phyloP scores from a whole-genome alignment of 139 green algal species.

The Zygnema circumcarinatum region DNA sequence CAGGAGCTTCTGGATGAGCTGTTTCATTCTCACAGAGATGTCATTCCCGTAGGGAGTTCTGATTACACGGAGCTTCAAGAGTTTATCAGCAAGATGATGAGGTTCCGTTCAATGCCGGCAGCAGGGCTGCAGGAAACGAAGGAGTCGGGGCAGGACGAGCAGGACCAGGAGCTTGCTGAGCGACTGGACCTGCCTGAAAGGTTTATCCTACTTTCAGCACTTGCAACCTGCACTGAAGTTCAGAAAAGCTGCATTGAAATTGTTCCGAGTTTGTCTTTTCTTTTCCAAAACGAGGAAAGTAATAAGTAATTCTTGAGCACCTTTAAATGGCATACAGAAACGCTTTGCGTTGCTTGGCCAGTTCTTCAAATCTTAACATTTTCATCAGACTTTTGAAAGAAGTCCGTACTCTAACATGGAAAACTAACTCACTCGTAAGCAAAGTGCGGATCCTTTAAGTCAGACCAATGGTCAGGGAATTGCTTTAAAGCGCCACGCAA shows the following conservation, averaged over 20 bases:
- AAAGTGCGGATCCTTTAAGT: too few relatives aligned
- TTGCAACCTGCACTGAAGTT: too few relatives aligned
- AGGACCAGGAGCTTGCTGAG: not conserved
- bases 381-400: not conserved
- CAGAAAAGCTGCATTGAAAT: too few relatives aligned
- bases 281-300: not conserved
- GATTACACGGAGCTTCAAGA: constrained; percentile 40
- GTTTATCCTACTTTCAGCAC: not conserved
- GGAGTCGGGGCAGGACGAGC: too few relatives aligned
- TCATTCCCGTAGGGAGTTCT: not conserved
- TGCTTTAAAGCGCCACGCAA: too few relatives aligned
- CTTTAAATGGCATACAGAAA: too few relatives aligned
- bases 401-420: too few relatives aligned
- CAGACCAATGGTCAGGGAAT: too few relatives aligned
- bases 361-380: not conserved
- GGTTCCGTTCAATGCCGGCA: not conserved
- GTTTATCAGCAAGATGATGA: constrained; percentile 11
- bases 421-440: too few relatives aligned
- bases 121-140: not conserved
- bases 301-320: not conserved
- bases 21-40: constrained; percentile 24
- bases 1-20: constrained; percentile 12
- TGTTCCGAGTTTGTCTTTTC: not conserved
- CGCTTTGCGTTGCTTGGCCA: too few relatives aligned
- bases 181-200: not conserved